A percentile compares a stretch with the other conserved stretches of the same genome.
These are phyloP conservation scores for Botrytis sinoallii DNA, from an alignment of 2,329 filamentous ascomycete species.

Conservation along the genomic window DNA sequence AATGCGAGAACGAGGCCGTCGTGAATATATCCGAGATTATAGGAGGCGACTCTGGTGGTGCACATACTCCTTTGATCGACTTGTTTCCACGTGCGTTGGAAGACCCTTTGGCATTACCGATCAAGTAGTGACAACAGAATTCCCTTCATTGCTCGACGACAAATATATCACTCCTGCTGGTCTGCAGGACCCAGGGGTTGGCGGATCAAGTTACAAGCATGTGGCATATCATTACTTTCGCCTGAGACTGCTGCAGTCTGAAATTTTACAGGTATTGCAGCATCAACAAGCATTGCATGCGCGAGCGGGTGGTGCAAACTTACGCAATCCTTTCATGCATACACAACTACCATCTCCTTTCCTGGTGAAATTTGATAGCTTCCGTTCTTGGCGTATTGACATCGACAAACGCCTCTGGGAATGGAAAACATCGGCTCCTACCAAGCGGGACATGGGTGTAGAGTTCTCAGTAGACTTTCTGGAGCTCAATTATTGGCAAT, in stretches of 20 bases:
- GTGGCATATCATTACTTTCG: slow-evolving; percentile 92
- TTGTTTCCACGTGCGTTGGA: slow-evolving; percentile 91
- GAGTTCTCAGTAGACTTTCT: slow-evolving; percentile 86
- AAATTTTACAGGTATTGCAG: slow-evolving; percentile 91
- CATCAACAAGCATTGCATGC: slow-evolving; percentile 84
- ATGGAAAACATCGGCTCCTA: slow-evolving; percentile 83
- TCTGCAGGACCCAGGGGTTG: slow-evolving; percentile 60
- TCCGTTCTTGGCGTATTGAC: slow-evolving; percentile 83
- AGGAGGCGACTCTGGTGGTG: slow-evolving; percentile 93
- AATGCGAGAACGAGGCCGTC: slow-evolving; percentile 58
- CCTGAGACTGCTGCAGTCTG: slow-evolving; percentile 82
- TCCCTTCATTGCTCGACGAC: slow-evolving; percentile 86
- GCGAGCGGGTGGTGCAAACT: slow-evolving; percentile 61
- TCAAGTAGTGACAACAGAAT: slow-evolving; percentile 92
- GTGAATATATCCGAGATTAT: slow-evolving; percentile 83
- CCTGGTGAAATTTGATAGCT: slow-evolving; percentile 76
- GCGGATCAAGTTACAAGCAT: slow-evolving; percentile 78
- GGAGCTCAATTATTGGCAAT: slow-evolving; percentile 97
- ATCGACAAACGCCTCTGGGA: slow-evolving; percentile 79
- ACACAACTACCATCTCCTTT: slow-evolving; percentile 81
- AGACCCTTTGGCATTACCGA: slow-evolving; percentile 94
- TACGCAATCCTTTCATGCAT: slow-evolving; percentile 69
- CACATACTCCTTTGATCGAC: slow-evolving; percentile 90
- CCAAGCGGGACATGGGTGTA: slow-evolving; percentile 76
- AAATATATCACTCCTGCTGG: slow-evolving; percentile 79